Evolutionary conservation across 371 early-diverging fungal genomes (phyloP), one percentile per base, ranked within the genome.

Genomic region (Batrachochytrium dendrobatidis): DNA sequence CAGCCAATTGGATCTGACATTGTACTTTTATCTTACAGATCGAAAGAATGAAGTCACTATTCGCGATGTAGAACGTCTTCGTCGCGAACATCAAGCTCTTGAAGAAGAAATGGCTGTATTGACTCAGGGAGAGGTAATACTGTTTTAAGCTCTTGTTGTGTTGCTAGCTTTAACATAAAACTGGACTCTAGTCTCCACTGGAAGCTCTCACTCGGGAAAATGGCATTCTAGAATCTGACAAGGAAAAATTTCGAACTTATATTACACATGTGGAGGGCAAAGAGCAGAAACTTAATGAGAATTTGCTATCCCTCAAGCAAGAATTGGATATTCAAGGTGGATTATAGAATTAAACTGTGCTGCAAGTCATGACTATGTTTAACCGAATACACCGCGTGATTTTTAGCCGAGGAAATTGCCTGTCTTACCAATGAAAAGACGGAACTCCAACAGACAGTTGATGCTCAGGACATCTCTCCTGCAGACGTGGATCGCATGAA

Each of bases 401-500:
- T n/a, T n/a, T n/a, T n/a, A 71, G 71, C 67, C 34, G 12, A 53
- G 25, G 68, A 71, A 43, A 55, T 68, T 6, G 63, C 31, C 35
- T 62, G 62, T 28, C 25, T 70, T 30, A 44, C 60, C 8, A 43
- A 26, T 17, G 70, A 74, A 53, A 70, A 69, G 52, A 55, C 44
- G 20, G 55, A 59, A 15, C 61, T 74, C 24, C 70, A 68, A 35
- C 30, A 43, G 3, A 66, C 56, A 12, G 86, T 91, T 17, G 84
- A 86, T 48, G 65, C 71, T 45, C 92, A 91, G 68, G 82, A 83
- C 56, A 83, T 91, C 24, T 85, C 84, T 34, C 82, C 86, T 20
- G 87, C 83, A 39, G 91, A 90, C 68, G 81, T 89, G 3, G 86
- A 87, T 53, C 80, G 85, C 43, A 89, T 92, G 90, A 89, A 78